Conservation (phyloP, 2,329 filamentous ascomycete species). For the Penicillium hordei region DNA sequence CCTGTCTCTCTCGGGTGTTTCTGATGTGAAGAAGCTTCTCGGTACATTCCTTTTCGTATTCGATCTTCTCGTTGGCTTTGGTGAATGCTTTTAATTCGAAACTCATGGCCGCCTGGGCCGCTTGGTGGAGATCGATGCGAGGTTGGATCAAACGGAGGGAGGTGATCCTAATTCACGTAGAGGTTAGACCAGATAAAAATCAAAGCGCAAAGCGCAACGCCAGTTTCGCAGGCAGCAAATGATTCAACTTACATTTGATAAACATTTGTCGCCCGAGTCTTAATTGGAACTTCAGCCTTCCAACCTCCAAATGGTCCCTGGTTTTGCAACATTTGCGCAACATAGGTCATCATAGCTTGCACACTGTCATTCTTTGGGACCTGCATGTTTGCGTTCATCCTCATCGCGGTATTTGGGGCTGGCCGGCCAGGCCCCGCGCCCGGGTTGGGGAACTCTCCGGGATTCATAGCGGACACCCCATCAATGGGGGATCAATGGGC, state of each 20-base stretch:
- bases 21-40: slow-evolving; percentile 48
- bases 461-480: slow-evolving; percentile 46
- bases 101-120: slow-evolving; percentile 43
- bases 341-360: slow-evolving; percentile 39
- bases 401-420: slow-evolving; percentile 8
- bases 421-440: slow-evolving; percentile 34
- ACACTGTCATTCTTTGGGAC: slow-evolving; percentile 37
- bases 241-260: slow-evolving; percentile 43
- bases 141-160: slow-evolving; percentile 49
- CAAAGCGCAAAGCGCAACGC: not conserved
- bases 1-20: slow-evolving; percentile 47
- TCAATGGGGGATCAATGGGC: slow-evolving; percentile 39
- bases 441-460: slow-evolving; percentile 40
- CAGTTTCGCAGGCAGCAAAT: not conserved
- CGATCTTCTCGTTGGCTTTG: slow-evolving; percentile 42
- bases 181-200: slow-evolving; percentile 12
- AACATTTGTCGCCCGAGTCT: slow-evolving; percentile 44
- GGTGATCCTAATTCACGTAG: slow-evolving; percentile 38
- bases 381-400: slow-evolving; percentile 36
- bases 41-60: slow-evolving; percentile 47
- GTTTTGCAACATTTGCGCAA: slow-evolving; percentile 40
- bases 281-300: slow-evolving; percentile 43
- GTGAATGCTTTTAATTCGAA: slow-evolving; percentile 49
- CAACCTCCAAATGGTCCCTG: slow-evolving; percentile 48
- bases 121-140: slow-evolving; percentile 38